Evolutionary conservation across 768 basidiomycete species (phyloP), one percentile per base, ranked within the genome.

Genomic region (Lactifluus volemus): DNA sequence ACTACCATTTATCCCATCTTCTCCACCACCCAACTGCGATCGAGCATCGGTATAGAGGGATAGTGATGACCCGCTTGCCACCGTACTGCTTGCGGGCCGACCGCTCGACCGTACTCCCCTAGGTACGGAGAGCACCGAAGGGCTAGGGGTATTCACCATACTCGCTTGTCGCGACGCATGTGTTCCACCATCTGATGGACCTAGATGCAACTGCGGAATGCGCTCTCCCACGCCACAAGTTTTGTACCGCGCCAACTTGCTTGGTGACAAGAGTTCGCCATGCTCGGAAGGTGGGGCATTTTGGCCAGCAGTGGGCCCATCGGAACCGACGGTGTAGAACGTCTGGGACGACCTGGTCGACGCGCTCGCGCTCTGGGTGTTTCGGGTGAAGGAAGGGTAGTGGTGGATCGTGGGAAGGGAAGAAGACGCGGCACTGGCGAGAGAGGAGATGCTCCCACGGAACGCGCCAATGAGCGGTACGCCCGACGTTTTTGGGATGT

Each of bases 401-500:
- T 64, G 65, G 49, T 64, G 65, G 49, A 66, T 53, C 38, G 65
- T 53, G 39, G 63, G 55, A 15, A 66, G 52, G 11, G 63, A 58
- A 12, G 63, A 58, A 3, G 63, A 58, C 3, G 36, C 49, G 9
- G 53, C 32, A 14, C 59, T 59, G 17, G 49, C 25, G 4, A 52
- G 36, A 17, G 65, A 64, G 3, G 65, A 55, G 38, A 66, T 45
- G 25, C 63, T 65, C 30, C 49, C 48, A 36, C 65, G 65, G 42
- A 66, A 66, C 5, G 65, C 65, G 19, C 63, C 50, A 47, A 66
- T 64, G 30, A 66, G 59, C 14, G 65, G 65, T n/a, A 64, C 49
- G 5, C 38, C 44, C 15, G 47, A 47, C n/a, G 53, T 3, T 49
- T 63, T 59, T n/a, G 65, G 65, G 49, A 64, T 57, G 50, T 61